Evolutionary conservation across 805 yeast species (phyloP).

Genomic region (Candida mattraensis): DNA sequence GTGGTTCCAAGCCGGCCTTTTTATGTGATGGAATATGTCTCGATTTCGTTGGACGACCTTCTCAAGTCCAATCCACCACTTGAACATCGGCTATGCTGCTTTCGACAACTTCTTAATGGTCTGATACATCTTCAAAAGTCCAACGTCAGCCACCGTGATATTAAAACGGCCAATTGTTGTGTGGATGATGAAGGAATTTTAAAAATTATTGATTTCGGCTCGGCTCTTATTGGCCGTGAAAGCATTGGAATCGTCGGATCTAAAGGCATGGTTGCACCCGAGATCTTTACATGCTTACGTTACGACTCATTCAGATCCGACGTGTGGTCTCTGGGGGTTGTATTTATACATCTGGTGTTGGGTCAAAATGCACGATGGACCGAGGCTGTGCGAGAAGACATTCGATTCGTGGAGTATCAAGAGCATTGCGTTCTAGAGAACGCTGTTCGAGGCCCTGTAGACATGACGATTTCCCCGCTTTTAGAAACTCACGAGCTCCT

Average conservation of each 20-base stretch:
- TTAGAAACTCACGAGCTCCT: not conserved
- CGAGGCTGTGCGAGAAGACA: conserved; percentile 33
- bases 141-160: conserved; percentile 47
- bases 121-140: conserved; percentile 38
- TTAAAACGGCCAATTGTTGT: conserved; percentile 49
- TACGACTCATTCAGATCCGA: conserved; percentile 46
- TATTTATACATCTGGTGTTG: conserved; percentile 35
- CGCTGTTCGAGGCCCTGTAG: no score
- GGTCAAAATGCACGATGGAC: conserved; percentile 46
- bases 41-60: conserved; percentile 25
- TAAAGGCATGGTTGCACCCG: conserved; percentile 47
- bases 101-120: conserved; percentile 43
- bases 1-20: conserved; percentile 24
- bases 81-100: conserved; percentile 31
- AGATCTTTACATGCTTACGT: conserved; percentile 35
- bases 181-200: conserved; percentile 31
- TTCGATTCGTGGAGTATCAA: conserved; percentile 9
- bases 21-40: conserved; percentile 37
- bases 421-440: not conserved
- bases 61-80: conserved; percentile 5
- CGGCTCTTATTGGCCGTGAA: conserved; percentile 32
- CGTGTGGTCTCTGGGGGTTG: conserved; percentile 51
- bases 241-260: conserved; percentile 50
- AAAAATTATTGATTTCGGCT: conserved; percentile 54
- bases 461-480: no score